Evolutionary conservation across 2,329 filamentous ascomycete genomes (phyloP).

Genomic region (Fusarium nurragi): DNA sequence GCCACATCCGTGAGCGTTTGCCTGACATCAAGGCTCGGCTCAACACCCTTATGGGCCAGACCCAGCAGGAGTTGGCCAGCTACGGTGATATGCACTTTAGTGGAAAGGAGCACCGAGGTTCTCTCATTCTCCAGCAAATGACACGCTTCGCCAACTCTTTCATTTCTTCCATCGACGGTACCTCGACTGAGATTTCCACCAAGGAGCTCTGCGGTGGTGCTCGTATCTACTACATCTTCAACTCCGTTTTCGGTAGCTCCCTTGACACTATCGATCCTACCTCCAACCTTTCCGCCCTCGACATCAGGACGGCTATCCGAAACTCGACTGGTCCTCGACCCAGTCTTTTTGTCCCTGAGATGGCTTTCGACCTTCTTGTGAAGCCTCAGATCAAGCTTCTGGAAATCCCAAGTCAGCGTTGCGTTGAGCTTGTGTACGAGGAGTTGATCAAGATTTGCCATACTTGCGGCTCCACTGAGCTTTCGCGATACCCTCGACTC

Average conservation of each 20-base stretch:
- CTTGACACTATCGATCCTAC: conserved; percentile 97
- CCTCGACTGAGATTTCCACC: conserved; percentile 97
- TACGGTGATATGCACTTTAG: conserved; percentile 98
- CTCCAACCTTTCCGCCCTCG: conserved; percentile 89
- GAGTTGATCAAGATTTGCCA: conserved; percentile 99
- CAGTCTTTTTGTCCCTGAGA: conserved; percentile 95
- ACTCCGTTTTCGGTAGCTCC: conserved; percentile 97
- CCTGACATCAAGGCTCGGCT: conserved; percentile 98
- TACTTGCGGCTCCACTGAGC: conserved; percentile 94
- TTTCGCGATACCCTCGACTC: conserved; percentile 88
- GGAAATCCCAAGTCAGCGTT: conserved; percentile 93
- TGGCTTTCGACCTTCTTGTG: conserved; percentile 96
- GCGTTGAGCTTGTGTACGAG: conserved; percentile 97
- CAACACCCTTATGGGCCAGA: conserved; percentile 99
- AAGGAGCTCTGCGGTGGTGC: conserved; percentile 96
- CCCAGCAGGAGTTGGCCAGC: conserved; percentile 96
- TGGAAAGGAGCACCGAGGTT: conserved; percentile 95
- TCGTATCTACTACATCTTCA: conserved; percentile 98
- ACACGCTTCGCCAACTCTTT: conserved; percentile 97
- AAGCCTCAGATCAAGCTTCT: conserved; percentile 98
- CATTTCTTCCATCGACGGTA: conserved; percentile 98
- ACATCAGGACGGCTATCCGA: conserved; percentile 96
- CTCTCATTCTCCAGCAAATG: conserved; percentile 95
- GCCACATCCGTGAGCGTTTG: conserved; percentile 92
- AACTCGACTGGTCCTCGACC: conserved; percentile 97